Evolutionary conservation across 2,329 filamentous ascomycete genomes (phyloP), one percentile per base, ranked within the genome.

Genomic region (Botrytis sinoallii): DNA sequence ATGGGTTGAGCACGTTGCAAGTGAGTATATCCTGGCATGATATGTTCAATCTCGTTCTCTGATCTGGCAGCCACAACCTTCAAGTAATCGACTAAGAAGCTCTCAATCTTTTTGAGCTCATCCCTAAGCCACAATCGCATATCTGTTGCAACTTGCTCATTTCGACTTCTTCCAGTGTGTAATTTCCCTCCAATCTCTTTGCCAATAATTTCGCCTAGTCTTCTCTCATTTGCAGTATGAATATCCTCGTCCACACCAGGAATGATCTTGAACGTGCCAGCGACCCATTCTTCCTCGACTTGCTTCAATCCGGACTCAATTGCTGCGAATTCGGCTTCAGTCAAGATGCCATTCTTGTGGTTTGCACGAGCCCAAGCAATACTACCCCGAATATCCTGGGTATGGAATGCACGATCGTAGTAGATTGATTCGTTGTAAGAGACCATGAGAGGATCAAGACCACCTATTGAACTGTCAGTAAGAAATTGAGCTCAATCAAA

Each of bases 61-160:
- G 93, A 92, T 42, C 93, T 88, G 65, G 85, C 84, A 52, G 90
- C 87, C 22, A 91, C 88, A 66, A 94, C 91, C 79, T 88, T 85
- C 59, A 97, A 85, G 77, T 97, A 88, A 72, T 89, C 87, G 61
- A 89, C 85, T 7, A 97, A 86, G 78, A 90, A 89, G 52, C 78
- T 82, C 78, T 97, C 93, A 70, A 97, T 89, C 76, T 86, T 85
- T 73, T 87, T 87, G 74, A 97, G 85, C 84, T 92, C 88, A 76
- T 95, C 91, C 61, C 93, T 88, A 76, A 97, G 84, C 94, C 94
- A 98, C 82, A 97, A 85, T 75, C 94, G 91, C 92, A 97, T 95
- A 80, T 97, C 94, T 35, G 92, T 95, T 66, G 91, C 94, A 73
- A 97, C 90, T 84, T 97, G 94, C 84, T 98, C 94, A 80, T 97